Conservation (phyloP, 768 basidiomycete genomes). For the Lactarius hengduanensis region DNA sequence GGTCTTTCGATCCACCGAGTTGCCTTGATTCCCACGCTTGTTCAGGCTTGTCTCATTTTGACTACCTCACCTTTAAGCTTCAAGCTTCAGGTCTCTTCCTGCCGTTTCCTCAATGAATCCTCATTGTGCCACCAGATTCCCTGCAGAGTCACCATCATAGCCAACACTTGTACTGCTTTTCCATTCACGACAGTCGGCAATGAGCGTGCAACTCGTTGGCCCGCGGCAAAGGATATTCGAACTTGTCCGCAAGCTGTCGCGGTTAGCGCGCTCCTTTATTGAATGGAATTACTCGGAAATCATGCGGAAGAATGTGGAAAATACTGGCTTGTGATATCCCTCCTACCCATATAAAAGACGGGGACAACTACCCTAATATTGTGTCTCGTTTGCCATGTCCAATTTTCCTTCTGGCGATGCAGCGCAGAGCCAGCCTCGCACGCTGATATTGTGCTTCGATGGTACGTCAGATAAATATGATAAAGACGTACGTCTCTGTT, state of each 20-base stretch:
- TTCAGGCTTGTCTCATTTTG: background rate
- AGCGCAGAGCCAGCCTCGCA: conserved; percentile 5
- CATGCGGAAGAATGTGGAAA: background rate
- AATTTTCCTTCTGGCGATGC: background rate
- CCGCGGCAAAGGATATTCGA: too few relatives aligned
- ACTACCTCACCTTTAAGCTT: too few relatives aligned
- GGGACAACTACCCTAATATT: background rate
- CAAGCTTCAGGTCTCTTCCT: too few relatives aligned
- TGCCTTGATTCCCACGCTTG: background rate
- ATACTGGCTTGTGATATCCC: background rate
- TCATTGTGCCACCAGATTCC: too few relatives aligned
- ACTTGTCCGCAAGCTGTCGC: too few relatives aligned
- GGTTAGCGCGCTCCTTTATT: too few relatives aligned
- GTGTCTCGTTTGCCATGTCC: background rate
- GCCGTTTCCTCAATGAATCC: too few relatives aligned
- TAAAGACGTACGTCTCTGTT: conserved; percentile 1
- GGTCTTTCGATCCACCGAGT: background rate
- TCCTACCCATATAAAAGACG: background rate
- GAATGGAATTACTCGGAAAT: too few relatives aligned
- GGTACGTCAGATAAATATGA: conserved; percentile 20
- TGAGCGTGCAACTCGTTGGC: too few relatives aligned
- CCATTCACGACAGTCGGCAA: too few relatives aligned
- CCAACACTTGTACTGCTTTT: too few relatives aligned
- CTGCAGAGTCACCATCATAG: too few relatives aligned
- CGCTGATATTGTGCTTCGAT: conserved; percentile 23